These are phyloP conservation scores for Leucosporidium scottii DNA, from an alignment of 768 basidiomycete genomes.

Conservation along the genomic window DNA sequence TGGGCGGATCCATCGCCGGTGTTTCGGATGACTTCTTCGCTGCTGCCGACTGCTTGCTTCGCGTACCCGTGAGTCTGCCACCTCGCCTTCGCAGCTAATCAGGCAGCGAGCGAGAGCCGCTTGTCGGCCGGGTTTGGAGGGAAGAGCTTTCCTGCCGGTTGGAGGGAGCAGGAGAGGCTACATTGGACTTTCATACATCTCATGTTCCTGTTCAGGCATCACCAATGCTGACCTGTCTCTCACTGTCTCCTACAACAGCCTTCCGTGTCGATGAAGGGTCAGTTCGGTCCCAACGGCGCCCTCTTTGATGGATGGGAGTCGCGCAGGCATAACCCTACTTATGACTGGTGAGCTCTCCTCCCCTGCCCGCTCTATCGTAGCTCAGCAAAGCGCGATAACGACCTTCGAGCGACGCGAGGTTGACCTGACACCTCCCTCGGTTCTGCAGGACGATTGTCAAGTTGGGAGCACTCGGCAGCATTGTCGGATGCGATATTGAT, in stretches of 20 bases:
- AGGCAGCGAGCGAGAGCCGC: too few species aligned
- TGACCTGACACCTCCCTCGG: background rate
- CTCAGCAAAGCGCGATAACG: background rate
- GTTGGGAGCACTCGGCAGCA: slow-evolving; percentile 64
- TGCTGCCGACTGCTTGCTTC: slow-evolving; percentile 69
- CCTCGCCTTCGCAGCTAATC: too few species aligned
- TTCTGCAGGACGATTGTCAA: slow-evolving; percentile 73
- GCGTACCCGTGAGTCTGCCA: slow-evolving; percentile 58
- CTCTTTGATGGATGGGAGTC: slow-evolving; percentile 92
- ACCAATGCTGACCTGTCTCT: background rate
- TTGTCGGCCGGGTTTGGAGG: too few species aligned
- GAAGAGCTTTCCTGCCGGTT: background rate
- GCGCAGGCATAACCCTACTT: slow-evolving; percentile 74
- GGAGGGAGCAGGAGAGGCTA: background rate
- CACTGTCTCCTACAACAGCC: slow-evolving; percentile 50
- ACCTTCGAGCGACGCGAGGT: too few species aligned
- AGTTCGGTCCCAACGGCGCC: slow-evolving; percentile 92
- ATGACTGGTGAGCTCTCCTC: slow-evolving; percentile 64
- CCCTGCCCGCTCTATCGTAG: background rate
- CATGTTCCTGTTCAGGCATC: background rate
- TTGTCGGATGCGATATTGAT: slow-evolving; percentile 85
- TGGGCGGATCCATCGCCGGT: slow-evolving; percentile 66
- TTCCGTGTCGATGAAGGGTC: slow-evolving; percentile 81
- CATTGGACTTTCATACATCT: background rate
- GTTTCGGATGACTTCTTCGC: slow-evolving; percentile 98